These are phyloP conservation scores for Colletotrichum abscissum DNA, from an alignment of 2,329 filamentous ascomycete species.

Conservation along the genomic window DNA sequence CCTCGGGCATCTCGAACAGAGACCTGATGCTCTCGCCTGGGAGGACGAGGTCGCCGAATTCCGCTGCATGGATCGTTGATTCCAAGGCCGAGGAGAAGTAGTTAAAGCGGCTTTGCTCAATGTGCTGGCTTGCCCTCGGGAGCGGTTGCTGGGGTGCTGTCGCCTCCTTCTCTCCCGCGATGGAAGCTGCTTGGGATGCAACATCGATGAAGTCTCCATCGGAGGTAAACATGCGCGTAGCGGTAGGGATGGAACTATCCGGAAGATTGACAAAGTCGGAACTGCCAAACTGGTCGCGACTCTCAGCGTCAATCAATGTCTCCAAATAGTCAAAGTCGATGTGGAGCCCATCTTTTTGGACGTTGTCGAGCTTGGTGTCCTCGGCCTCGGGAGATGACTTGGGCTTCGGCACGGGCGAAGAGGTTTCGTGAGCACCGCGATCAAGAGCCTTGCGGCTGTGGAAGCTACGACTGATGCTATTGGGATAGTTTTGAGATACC, in stretches of 20 bases:
- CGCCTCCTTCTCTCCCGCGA: constrained; percentile 58
- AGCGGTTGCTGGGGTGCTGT: constrained; percentile 45
- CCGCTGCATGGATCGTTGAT: constrained; percentile 89
- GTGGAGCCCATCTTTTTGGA: constrained; percentile 74
- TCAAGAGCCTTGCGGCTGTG: constrained; percentile 65
- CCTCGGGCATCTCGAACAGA: constrained; percentile 77
- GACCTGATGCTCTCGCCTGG: constrained; percentile 90
- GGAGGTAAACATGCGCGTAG: constrained; percentile 55
- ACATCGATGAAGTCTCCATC: constrained; percentile 68
- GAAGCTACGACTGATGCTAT: constrained; percentile 69
- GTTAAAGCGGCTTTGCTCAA: constrained; percentile 85
- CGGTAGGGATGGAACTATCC: constrained; percentile 59
- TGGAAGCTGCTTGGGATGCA: constrained; percentile 51
- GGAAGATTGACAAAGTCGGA: constrained; percentile 57
- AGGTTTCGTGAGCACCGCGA: background rate
- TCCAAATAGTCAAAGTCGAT: constrained; percentile 95
- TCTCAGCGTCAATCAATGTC: constrained; percentile 80
- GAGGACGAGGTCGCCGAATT: constrained; percentile 87
- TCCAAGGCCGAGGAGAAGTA: constrained; percentile 97
- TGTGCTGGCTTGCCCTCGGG: constrained; percentile 47
- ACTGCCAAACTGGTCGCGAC: background rate
- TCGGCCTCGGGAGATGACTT: constrained; percentile 75
- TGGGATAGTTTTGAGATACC: constrained; percentile 66
- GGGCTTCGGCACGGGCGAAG: constrained; percentile 66
- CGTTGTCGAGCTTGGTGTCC: constrained; percentile 73